Evolutionary conservation across 2,329 filamentous ascomycete genomes (phyloP), one percentile per base, ranked within the genome.

Genomic region (Xylaria multiplex): DNA sequence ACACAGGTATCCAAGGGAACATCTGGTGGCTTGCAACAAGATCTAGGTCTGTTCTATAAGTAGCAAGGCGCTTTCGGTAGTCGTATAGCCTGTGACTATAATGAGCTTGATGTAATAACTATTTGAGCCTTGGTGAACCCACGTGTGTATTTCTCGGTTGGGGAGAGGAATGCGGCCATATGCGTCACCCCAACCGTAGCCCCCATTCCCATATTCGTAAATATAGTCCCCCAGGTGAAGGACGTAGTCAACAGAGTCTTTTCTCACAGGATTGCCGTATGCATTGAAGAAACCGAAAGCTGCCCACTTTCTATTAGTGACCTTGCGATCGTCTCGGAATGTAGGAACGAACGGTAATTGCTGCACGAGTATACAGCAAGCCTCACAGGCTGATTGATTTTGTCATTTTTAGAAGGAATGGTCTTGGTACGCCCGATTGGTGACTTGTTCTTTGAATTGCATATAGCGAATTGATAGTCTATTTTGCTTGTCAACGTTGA

Each of bases 341-440:
- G 5, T 49, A 32, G 6, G 6, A 35, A 76, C 83, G 56, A 75
- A 86, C 85, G 87, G 70, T 84, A 91, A 76, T 92, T 93, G 71
- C 82, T 84, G 80, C 91, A 93, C 2, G 89, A 92, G 75, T 90
- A 93, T 0, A 93, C 84, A 1, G 90, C 90, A 61, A 93, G 81
- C 45, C 82, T 86, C 61, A 93, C 79, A n/a, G 74, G 71, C 19
- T 84, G 79, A 1, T 83, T 81, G 6, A 89, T 83, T 27, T 86
- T 80, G 60, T 90, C 86, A 16, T 85, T 80, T 14, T 82, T 79
- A 2, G 78, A 76, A 2, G 91, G 90, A 4, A 88, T 86, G 0
- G 91, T 92, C 80, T 92, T 93, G 27, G 90, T 93, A 11, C 88
- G 82, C 14, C 90, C 90, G 27, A 92, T 57, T 0, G 87, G 85